phyloP scores from a whole-genome alignment of 352 stramenopile species.

The Pythium aristosporum region DNA sequence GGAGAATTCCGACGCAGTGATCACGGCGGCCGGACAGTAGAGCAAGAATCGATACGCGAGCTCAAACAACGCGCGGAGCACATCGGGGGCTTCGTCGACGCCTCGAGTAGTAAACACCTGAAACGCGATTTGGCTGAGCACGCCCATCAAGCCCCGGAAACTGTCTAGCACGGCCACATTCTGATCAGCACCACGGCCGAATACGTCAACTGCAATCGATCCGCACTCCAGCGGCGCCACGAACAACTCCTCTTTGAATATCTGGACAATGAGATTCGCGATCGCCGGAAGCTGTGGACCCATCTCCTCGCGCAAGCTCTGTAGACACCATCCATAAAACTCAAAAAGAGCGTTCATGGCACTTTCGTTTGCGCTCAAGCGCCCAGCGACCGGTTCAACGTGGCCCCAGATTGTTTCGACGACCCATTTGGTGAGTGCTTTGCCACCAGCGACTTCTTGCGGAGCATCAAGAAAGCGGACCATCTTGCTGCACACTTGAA shows the following conservation, averaged over 20 bases:
- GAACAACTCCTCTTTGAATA: conserved; percentile 57
- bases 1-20: conserved; percentile 53
- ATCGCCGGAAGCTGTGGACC: conserved; percentile 44
- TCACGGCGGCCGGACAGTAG: conserved; percentile 63
- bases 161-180: conserved; percentile 44
- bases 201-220: conserved; percentile 64
- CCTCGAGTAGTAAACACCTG: conserved; percentile 62
- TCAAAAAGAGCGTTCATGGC: conserved; percentile 63
- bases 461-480: conserved; percentile 69
- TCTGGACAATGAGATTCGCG: conserved; percentile 50
- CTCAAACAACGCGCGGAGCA: conserved; percentile 67
- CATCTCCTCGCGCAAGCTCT: conserved; percentile 63
- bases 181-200: conserved; percentile 42
- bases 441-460: conserved; percentile 46
- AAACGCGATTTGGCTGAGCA: conserved; percentile 61
- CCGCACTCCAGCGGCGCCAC: conserved; percentile 69
- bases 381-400: conserved; percentile 41
- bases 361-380: conserved; percentile 39
- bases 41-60: conserved; percentile 68
- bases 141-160: conserved; percentile 55
- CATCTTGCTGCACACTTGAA: conserved; percentile 65
- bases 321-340: conserved; percentile 71
- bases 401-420: conserved; percentile 62
- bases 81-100: conserved; percentile 55
- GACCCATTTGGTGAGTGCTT: conserved; percentile 42